Evolutionary conservation across 1,284 basidiomycete species (phyloP), one percentile per base, ranked within the genome.

Genomic region (Abortiporus biennis): DNA sequence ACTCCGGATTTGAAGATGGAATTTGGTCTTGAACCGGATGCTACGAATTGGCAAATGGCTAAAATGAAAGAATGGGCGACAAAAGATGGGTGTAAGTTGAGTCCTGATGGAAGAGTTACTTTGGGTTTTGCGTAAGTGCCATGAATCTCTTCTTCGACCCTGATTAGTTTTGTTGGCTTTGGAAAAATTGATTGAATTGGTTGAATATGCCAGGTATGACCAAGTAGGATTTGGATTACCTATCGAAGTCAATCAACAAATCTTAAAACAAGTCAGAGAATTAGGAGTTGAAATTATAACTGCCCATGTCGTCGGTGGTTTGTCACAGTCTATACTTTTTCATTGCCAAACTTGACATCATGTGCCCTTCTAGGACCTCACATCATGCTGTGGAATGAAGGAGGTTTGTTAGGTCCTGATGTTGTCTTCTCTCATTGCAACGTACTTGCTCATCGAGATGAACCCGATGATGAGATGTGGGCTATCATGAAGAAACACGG

Each of bases 351-450:
- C 19, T n/a, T 17, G 8, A 21, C 38, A 23, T 41, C 34, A 11
- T 8, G 15, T 25, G 16, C 6, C 21, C 11, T 32, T 6, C 40
- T 9, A 54, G 52, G 48, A 17, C 53, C 54, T 21, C 46, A 44
- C 6, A 61, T 61, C 38, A 44, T 54, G 9, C 43, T 42, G 3
- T 58, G 54, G 51, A 48, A 51, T 15, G 54, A 59, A 15, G 54
- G 46, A 3, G 55, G 56, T 11, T 41, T 61, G 4, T 52, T 65
- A 6, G 56, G 56, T 21, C 53, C 56, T 5, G 57, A 63, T 42
- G 51, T 63, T 31, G 49, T 65, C 8, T 56, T 65, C 47, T 59
- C 62, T 35, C 63, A 65, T 48, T 58, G 58, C 50, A 64, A 58
- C 45, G 52, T 43, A n/a, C 50, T 63, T 16, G 50, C 45, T 29